Base-by-base conservation (phyloP, 2,329 filamentous ascomycete genomes). In the Aspergillus sp. region DNA sequence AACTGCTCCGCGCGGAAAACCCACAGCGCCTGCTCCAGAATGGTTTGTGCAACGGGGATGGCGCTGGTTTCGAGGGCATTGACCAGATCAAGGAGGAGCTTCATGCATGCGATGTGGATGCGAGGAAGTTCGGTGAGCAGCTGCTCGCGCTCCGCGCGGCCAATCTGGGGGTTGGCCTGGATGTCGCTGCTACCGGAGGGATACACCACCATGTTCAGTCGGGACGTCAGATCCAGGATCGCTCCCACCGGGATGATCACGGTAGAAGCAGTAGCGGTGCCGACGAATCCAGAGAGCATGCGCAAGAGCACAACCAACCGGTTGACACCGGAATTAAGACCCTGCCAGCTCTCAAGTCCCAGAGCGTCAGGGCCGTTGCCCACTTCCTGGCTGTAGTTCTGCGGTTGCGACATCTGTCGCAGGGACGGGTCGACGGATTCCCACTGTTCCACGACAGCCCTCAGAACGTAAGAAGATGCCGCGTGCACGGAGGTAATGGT, bases 361-460 rank as follows among this genome's bases (percentile, higher is more conserved):
- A 83, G 70, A 8, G 73, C 67, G 61, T 82, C 79, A 10, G 73
- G 59, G 7, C 76, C 76, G 7, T 72, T 77, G 25, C 73, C 68
- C 47, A 78, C 69, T 47, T 72, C 68, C 17, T 70, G 67, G 54
- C 70, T 72, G 58, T 76, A 77, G 58, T 75, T 65, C 45, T 72
- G 71, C 67, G 78, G 63, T 65, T 65, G 77, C 62, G 65, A 72
- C 55, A 56, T 64, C 64, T 67, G 73, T 52, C 63, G 70, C 62
- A 67, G 72, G 60, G 57, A 67, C n/a, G 74, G 84, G 32, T 84
- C 80, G 2, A 82, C 82, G 0, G 91, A 87, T 67, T 93, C 87
- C 90, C 92, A 95, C 43, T 91, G 89, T 73, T 97, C 93, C 10
- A 90, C 78, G 0, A 97, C 84, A 9, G 89, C 87, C 52, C 93